Evolutionary conservation across 495 filamentous ascomycete genomes (phyloP).

Genomic region (Xylaria flabelliformis): DNA sequence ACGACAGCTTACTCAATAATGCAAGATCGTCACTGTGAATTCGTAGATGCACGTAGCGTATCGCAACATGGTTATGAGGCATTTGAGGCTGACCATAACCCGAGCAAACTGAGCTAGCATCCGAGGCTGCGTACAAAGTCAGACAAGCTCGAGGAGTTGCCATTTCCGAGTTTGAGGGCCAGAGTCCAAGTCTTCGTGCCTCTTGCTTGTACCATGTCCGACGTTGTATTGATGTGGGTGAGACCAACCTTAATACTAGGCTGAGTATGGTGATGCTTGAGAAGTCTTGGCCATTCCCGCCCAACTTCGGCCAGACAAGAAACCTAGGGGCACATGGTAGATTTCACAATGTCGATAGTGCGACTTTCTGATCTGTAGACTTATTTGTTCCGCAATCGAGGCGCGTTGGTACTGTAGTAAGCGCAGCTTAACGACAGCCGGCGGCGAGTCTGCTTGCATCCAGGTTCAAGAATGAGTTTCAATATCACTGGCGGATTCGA

Average conservation of each 20-base stretch:
- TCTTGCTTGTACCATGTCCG: slow-evolving; percentile 1
- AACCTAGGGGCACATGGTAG: neutral
- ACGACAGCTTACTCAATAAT: neutral
- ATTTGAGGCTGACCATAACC: neutral
- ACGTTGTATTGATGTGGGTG: slow-evolving; percentile 18
- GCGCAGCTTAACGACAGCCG: slow-evolving; percentile 6
- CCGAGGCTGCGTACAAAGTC: neutral
- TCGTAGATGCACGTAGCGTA: neutral
- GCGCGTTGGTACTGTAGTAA: slow-evolving; percentile 9
- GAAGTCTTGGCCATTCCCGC: neutral
- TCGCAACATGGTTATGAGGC: neutral
- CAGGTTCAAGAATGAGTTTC: slow-evolving; percentile 10
- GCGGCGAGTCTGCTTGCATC: slow-evolving; percentile 10
- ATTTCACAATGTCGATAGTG: neutral
- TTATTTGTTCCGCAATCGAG: neutral
- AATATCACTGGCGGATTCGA: slow-evolving; percentile 8
- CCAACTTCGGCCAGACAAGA: neutral
- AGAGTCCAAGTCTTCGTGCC: neutral
- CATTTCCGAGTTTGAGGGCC: neutral
- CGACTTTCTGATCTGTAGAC: slow-evolving; percentile 3
- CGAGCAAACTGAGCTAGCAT: neutral
- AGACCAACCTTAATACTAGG: neutral
- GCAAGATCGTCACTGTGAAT: neutral
- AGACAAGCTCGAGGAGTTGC: neutral
- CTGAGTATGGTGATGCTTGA: neutral